Conservation (phyloP, 2,329 filamentous ascomycete species). For the Cercospora sp. region DNA sequence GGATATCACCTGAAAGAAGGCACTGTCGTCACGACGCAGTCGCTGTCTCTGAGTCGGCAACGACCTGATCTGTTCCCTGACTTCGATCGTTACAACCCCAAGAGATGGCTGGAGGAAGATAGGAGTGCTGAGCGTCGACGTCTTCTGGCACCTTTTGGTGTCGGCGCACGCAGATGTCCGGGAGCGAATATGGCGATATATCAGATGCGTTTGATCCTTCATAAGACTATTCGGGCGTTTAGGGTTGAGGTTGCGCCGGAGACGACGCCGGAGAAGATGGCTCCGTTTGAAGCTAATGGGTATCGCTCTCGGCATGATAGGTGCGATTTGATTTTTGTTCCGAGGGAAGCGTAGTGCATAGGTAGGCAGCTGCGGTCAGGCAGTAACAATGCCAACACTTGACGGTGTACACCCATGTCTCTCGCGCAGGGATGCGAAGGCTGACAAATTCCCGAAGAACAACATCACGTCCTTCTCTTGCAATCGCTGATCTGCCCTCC, state of each 20-base stretch:
- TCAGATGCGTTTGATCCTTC: conserved; percentile 6
- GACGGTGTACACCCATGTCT: too few relatives aligned
- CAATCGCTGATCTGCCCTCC: too few relatives aligned
- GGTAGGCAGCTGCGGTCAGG: too few relatives aligned
- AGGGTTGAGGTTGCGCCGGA: not conserved
- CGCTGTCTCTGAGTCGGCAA: not conserved
- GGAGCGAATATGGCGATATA: conserved; percentile 8
- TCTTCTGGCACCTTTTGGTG: not conserved
- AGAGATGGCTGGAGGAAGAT: not conserved
- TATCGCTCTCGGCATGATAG: not conserved
- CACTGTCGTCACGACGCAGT: not conserved
- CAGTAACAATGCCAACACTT: too few relatives aligned
- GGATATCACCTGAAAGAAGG: not conserved
- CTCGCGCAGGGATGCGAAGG: too few relatives aligned
- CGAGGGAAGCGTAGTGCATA: not conserved
- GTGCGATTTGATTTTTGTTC: not conserved
- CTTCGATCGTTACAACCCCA: not conserved
- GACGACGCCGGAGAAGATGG: not conserved
- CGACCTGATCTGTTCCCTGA: not conserved
- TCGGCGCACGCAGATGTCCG: not conserved
- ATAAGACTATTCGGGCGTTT: conserved; percentile 5
- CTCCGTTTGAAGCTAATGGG: not conserved
- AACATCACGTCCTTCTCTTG: too few relatives aligned
- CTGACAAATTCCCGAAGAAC: too few relatives aligned
- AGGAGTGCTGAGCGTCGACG: not conserved